A percentile compares a stretch with the other conserved stretches of the same genome.
phyloP scores from a whole-genome alignment of 805 yeast species.

The Torulaspora gathmanii region DNA sequence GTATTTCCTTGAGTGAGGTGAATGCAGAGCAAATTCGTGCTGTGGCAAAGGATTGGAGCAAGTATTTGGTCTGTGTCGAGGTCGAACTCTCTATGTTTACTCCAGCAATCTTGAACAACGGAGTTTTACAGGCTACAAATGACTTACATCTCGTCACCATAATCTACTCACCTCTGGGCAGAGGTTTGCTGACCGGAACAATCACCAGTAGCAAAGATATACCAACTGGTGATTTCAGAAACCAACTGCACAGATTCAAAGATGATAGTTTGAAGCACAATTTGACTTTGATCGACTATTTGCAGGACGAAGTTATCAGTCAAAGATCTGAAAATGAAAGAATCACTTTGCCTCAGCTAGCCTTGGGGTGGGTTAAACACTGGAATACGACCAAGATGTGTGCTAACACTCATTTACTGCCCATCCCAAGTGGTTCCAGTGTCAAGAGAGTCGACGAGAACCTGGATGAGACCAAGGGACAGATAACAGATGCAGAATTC shows the following conservation, averaged over 20 bases:
- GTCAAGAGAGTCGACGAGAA: constrained; percentile 58
- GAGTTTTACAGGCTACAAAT: constrained; percentile 55
- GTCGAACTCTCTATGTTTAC: constrained; percentile 71
- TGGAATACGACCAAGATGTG: constrained; percentile 37
- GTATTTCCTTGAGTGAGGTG: constrained; percentile 72
- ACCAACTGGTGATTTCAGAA: constrained; percentile 54
- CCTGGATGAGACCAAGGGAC: constrained; percentile 37
- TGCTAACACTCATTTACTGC: constrained; percentile 50
- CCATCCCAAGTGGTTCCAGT: constrained; percentile 77
- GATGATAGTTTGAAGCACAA: constrained; percentile 56
- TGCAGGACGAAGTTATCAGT: constrained; percentile 46
- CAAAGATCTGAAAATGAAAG: constrained; percentile 44
- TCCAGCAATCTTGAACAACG: constrained; percentile 58
- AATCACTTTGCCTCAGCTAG: constrained; percentile 59
- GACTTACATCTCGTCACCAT: constrained; percentile 60
- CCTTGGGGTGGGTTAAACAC: constrained; percentile 61
- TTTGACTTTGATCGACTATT: constrained; percentile 42
- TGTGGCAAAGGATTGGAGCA: constrained; percentile 47
- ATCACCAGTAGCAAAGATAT: constrained; percentile 45
- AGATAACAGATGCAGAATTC: constrained; percentile 55
- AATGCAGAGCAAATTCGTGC: constrained; percentile 54
- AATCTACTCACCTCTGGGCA: constrained; percentile 79
- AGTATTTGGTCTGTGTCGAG: constrained; percentile 65
- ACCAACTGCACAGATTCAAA: constrained; percentile 50
- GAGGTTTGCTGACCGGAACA: constrained; percentile 70